A percentile compares a stretch with the other conserved stretches of the same genome.
Conservation (phyloP, 257 asterid genomes). For the Solanum appendiculatum region DNA sequence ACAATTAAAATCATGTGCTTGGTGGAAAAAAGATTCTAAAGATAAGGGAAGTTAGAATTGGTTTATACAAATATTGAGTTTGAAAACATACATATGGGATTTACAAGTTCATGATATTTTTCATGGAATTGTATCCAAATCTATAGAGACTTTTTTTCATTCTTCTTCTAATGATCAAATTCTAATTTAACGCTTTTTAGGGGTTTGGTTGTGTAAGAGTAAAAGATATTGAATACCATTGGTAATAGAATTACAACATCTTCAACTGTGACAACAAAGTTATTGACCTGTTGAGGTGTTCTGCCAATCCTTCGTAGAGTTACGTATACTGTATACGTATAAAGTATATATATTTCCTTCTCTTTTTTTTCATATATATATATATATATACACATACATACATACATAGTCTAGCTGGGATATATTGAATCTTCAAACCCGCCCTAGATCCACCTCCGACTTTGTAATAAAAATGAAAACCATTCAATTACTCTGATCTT, state of each 20-base stretch:
- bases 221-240: not conserved
- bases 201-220: not conserved
- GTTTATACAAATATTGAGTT: not conserved
- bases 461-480: not conserved
- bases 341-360: not conserved
- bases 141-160: not conserved
- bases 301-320: not conserved
- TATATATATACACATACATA: not conserved
- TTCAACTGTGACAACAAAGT: not conserved
- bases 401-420: not conserved
- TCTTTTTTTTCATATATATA: not conserved
- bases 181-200: not conserved
- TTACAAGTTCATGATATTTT: not conserved
- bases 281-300: not conserved
- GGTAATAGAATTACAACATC: not conserved
- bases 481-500: slow-evolving; percentile 60
- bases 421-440: not conserved
- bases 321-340: not conserved
- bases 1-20: not conserved
- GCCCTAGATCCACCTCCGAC: not conserved
- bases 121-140: not conserved
- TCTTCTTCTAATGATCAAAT: not conserved
- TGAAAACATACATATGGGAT: not conserved
- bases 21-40: not conserved
- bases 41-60: not conserved